A percentile compares a stretch with the other conserved stretches of the same genome.
These are phyloP conservation scores for Pichia nakasei DNA, from an alignment of 805 yeast genomes.

Conservation along the genomic window DNA sequence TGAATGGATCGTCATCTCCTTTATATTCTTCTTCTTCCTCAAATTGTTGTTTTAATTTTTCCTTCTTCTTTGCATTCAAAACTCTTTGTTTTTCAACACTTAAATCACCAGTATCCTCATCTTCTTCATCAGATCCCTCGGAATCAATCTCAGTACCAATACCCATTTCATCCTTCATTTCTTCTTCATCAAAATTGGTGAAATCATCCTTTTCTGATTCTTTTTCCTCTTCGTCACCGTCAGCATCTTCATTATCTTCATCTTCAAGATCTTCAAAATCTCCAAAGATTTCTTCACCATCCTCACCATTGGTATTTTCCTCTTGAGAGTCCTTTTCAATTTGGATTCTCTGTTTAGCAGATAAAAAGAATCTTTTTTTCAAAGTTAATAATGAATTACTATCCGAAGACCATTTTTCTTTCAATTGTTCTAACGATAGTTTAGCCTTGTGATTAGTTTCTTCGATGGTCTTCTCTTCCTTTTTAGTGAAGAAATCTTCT, in stretches of 20 bases:
- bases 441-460: conserved; percentile 33
- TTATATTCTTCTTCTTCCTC: conserved; percentile 77
- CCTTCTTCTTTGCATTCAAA: conserved; percentile 81
- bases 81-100: conserved; percentile 70
- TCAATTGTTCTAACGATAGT: conserved; percentile 32
- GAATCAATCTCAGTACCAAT: conserved; percentile 24
- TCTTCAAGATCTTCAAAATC: conserved; percentile 25
- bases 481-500: conserved; percentile 51
- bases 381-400: conserved; percentile 33
- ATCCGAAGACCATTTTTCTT: conserved; percentile 33
- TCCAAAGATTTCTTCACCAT: conserved; percentile 29
- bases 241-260: conserved; percentile 30
- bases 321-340: conserved; percentile 25
- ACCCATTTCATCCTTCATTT: conserved; percentile 31
- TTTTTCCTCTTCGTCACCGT: conserved; percentile 34
- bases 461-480: conserved; percentile 25
- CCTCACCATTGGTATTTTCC: conserved; percentile 10
- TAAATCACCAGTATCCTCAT: conserved; percentile 33
- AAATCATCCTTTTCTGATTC: conserved; percentile 38
- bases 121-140: conserved; percentile 34
- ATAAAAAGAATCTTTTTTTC: conserved; percentile 42
- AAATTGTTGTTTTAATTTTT: conserved; percentile 77
- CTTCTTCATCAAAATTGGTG: conserved; percentile 48
- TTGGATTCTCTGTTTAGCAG: conserved; percentile 37
- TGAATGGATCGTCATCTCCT: conserved; percentile 56